Base-by-base conservation (phyloP, 352 stramenopile genomes). In the Phytophthora chlamydospora region DNA sequence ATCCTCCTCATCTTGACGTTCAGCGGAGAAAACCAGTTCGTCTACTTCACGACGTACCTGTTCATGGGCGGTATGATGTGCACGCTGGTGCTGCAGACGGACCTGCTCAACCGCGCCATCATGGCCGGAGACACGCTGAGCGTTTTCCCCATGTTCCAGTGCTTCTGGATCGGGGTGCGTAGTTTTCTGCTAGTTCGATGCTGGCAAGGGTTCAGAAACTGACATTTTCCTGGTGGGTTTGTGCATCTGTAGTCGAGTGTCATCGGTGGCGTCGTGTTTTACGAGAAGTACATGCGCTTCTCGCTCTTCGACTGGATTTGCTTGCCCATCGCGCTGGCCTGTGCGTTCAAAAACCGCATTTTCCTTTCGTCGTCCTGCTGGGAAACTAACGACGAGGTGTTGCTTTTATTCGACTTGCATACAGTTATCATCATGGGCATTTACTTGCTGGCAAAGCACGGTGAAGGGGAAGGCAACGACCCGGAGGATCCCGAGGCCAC, bases 81-180 rank as follows among this genome's bases (percentile, higher is more conserved):
- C 49, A 92, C 84, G 53, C 70, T 95, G 46, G 75, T 92, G 51
- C 72, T 93, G n/a, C 85, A 95, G 58, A 95, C 85, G 0, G 83
- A 95, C 44, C 44, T 93, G 54, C 67, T 95, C 11, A 95, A 95
- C 66, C 83, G 85, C 34, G 84, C 83, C 9, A 93, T 95, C 62
- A 95, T 95, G 85, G 66, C 61, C 5, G 85, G 85, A 6, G 85
- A 93, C 46, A 95, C 83, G n/a, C 78, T 95, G 17, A 91, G 81
- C 40, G 85, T 95, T 4, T 95, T 93, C 48, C 85, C 85, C 1
- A 92, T 95, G 80, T 95, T 95, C 51, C 85, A 95, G 73, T 95
- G 85, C 68, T 93, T 95, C 47, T 95, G 85, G 83, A 95, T 95
- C 58, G 83, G 85, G 14, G 85, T 94, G 57, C 48, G 83, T 84